Percentiles rank a stretch among this genome's conserved stretches.
Evolutionary conservation across 805 yeast genomes (phyloP).

Genomic region (Vanderwaltozyma polyspora): DNA sequence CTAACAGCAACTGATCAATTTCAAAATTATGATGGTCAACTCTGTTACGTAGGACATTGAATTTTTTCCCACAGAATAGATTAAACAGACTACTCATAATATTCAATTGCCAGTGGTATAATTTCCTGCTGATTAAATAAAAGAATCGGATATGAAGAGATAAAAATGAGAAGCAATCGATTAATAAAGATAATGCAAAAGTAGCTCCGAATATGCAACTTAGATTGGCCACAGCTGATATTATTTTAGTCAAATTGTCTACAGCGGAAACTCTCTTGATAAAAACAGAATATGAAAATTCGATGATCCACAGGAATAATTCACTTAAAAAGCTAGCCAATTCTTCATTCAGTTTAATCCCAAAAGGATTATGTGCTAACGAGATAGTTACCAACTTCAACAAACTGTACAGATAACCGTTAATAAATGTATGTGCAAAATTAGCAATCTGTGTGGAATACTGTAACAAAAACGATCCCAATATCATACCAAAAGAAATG

Average conservation of each 20-base stretch:
- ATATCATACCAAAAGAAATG: conserved; percentile 55
- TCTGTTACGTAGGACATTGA: conserved; percentile 72
- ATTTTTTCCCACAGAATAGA: conserved; percentile 80
- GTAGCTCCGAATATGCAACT: conserved; percentile 53
- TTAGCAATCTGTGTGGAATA: conserved; percentile 29
- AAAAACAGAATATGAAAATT: conserved; percentile 40
- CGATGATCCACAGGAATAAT: conserved; percentile 72
- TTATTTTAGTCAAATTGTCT: conserved; percentile 21
- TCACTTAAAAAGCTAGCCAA: conserved; percentile 80
- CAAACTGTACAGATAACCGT: conserved; percentile 28
- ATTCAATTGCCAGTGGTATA: conserved; percentile 65
- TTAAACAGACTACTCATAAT: conserved; percentile 65
- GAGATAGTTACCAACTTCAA: conserved; percentile 44
- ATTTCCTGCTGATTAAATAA: conserved; percentile 65
- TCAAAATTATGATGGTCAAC: conserved; percentile 78
- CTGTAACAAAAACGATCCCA: conserved; percentile 39
- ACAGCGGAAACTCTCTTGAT: conserved; percentile 16
- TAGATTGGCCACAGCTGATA: conserved; percentile 27
- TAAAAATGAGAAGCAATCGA: conserved; percentile 53
- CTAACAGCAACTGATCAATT: conserved; percentile 75
- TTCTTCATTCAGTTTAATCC: conserved; percentile 82
- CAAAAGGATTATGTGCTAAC: conserved; percentile 87
- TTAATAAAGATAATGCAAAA: conserved; percentile 49
- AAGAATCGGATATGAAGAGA: conserved; percentile 69
- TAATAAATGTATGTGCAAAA: conserved; percentile 21